Base-by-base conservation (phyloP, 306 rosid genomes). In the Cucumis hystrix region DNA sequence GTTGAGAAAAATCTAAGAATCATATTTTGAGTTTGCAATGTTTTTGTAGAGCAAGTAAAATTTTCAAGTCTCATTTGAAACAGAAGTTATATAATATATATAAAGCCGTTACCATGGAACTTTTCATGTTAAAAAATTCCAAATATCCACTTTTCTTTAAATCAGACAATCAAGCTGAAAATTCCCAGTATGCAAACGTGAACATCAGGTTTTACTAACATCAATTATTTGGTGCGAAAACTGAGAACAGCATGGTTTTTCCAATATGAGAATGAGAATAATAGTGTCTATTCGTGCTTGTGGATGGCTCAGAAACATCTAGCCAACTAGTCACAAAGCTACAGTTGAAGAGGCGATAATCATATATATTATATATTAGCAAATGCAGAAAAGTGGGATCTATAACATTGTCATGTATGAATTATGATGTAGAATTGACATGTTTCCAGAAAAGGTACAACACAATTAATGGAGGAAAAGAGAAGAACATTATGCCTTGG, bases 391-490 rank as follows among this genome's bases (percentile, higher is more conserved):
- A 41, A 71, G 59, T 77, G 83, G 78, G 55, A 82, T 78, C 82
- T 82, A 74, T 70, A 62, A 82, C 74, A 73, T 77, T 79, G 77
- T 78, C 83, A 80, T 83, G 63, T 64, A 63, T n/a, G 54, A 16
- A n/a, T 59, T 79, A 76, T 15, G 85, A 68, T 71, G 83, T 77
- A 84, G 64, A 64, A 84, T 82, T 70, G 80, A 77, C 79, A 73
- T 85, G 79, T 74, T 63, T 82, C 20, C 63, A 74, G 76, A 80
- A 55, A 68, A 71, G 65, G 76, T 80, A 20, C 76, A 61, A 65
- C 71, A 39, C 62, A 61, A 41, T 9, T 10, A 30, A 80, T 17
- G 37, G 80, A 83, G 79, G 78, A 62, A 75, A 52, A 52, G 57
- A 80, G 64, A 82, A 82, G 78, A 81, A 77, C 78, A 35, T 17